These are phyloP conservation scores for Nakaseomyces nivariensis DNA, from an alignment of 1,139 yeast species.

Conservation along the genomic window DNA sequence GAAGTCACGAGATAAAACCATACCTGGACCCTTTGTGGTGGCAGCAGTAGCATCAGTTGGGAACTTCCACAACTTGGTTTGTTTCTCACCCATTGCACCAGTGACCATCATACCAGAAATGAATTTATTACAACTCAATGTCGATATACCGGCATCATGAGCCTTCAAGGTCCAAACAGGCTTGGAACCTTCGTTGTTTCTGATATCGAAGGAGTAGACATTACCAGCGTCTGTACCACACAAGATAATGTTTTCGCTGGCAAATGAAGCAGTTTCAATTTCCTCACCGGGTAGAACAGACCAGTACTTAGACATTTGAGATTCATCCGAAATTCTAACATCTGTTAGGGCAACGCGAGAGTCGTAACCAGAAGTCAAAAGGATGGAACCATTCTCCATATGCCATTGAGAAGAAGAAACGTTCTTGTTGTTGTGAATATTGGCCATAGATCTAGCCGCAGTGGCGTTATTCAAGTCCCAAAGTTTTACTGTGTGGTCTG, in stretches of 20 bases:
- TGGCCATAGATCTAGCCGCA: slow-evolving; percentile 62
- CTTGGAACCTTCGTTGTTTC: slow-evolving; percentile 43
- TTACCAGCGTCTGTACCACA: slow-evolving; percentile 93
- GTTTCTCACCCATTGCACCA: slow-evolving; percentile 85
- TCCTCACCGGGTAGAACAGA: slow-evolving; percentile 64
- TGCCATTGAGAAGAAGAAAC: slow-evolving; percentile 90
- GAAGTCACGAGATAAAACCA: slow-evolving; percentile 86
- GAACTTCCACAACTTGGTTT: slow-evolving; percentile 80
- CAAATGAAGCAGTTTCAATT: slow-evolving; percentile 76
- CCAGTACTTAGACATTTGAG: slow-evolving; percentile 51
- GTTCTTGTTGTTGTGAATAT: slow-evolving; percentile 45
- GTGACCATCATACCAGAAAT: slow-evolving; percentile 73
- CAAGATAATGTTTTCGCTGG: slow-evolving; percentile 54
- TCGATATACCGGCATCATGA: slow-evolving; percentile 87
- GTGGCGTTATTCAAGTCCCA: slow-evolving; percentile 80
- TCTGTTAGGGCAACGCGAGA: slow-evolving; percentile 70
- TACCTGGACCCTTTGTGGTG: slow-evolving; percentile 53
- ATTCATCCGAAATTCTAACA: slow-evolving; percentile 64
- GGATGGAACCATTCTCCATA: slow-evolving; percentile 57
- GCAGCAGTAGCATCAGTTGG: slow-evolving; percentile 32
- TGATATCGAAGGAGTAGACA: slow-evolving; percentile 79
- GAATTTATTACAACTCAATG: slow-evolving; percentile 59
- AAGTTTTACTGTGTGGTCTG: slow-evolving; percentile 85
- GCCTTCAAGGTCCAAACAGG: slow-evolving; percentile 96
- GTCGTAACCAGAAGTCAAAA: slow-evolving; percentile 91